Percentiles rank a stretch among this genome's conserved stretches.
phyloP scores from a whole-genome alignment of 805 yeast genomes.

The Zygosaccharomyces bisporus region DNA sequence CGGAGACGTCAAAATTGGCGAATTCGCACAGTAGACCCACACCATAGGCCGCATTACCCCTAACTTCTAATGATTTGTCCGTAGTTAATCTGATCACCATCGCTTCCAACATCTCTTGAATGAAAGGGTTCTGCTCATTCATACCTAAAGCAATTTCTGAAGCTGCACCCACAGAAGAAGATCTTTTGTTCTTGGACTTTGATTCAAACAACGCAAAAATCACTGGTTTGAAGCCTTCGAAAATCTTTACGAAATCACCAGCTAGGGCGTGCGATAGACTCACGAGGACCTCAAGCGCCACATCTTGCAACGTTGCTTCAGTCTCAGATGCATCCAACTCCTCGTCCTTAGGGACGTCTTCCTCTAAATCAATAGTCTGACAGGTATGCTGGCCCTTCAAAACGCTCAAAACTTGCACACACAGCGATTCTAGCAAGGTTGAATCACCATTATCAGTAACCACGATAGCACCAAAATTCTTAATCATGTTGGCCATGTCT shows the following conservation, averaged over 20 bases:
- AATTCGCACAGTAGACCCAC: constrained; percentile 66
- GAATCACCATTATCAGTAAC: constrained; percentile 57
- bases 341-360: constrained; percentile 52
- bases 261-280: constrained; percentile 74
- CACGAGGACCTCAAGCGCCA: constrained; percentile 81
- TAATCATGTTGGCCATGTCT: constrained; percentile 62
- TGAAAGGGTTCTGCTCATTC: constrained; percentile 59
- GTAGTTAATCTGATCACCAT: constrained; percentile 66
- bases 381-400: constrained; percentile 81
- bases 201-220: constrained; percentile 55
- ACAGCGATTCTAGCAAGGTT: constrained; percentile 60
- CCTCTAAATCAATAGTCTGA: constrained; percentile 72
- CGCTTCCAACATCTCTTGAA: constrained; percentile 64
- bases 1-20: constrained; percentile 51
- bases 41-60: constrained; percentile 95
- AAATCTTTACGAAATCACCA: constrained; percentile 69
- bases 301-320: constrained; percentile 71
- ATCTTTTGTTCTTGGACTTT: constrained; percentile 70
- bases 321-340: constrained; percentile 55
- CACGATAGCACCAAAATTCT: constrained; percentile 65
- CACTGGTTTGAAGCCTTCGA: constrained; percentile 64
- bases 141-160: constrained; percentile 85
- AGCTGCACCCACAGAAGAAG: constrained; percentile 79
- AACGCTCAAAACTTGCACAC: constrained; percentile 66
- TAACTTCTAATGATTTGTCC: constrained; percentile 79